These are phyloP conservation scores for Luffa acutangula DNA, from an alignment of 306 rosid genomes.

Conservation along the genomic window DNA sequence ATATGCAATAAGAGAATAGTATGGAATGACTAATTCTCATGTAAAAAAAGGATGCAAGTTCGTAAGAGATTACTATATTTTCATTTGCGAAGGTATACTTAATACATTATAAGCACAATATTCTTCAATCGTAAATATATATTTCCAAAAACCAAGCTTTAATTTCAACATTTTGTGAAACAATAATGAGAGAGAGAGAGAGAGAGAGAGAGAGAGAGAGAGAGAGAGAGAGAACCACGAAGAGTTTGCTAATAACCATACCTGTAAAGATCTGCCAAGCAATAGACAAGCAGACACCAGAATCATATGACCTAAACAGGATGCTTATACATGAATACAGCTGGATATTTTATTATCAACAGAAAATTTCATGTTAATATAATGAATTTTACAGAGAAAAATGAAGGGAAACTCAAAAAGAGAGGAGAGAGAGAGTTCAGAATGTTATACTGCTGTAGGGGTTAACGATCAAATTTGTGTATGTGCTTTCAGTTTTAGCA, in stretches of 20 bases:
- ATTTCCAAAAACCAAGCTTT: background rate
- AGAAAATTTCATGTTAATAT: background rate
- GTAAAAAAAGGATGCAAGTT: background rate
- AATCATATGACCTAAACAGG: background rate
- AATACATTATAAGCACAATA: background rate
- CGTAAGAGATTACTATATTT: background rate
- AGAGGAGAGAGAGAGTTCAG: background rate
- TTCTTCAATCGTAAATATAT: background rate
- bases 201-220: background rate
- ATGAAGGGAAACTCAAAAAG: background rate
- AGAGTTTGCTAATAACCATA: background rate
- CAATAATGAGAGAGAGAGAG: background rate
- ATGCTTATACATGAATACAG: background rate
- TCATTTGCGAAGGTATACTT: background rate
- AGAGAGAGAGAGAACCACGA: background rate
- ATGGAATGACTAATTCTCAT: background rate
- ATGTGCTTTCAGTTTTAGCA: background rate
- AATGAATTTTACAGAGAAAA: background rate
- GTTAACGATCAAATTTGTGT: background rate
- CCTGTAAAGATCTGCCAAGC: background rate
- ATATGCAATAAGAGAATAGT: background rate
- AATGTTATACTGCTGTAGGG: slow-evolving; percentile 1
- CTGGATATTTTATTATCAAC: slow-evolving; percentile 3
- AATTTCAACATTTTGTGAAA: background rate
- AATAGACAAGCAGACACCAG: background rate